Evolutionary conservation across 139 green algal genomes (phyloP).

Genomic region (Yamagishiella unicocca): DNA sequence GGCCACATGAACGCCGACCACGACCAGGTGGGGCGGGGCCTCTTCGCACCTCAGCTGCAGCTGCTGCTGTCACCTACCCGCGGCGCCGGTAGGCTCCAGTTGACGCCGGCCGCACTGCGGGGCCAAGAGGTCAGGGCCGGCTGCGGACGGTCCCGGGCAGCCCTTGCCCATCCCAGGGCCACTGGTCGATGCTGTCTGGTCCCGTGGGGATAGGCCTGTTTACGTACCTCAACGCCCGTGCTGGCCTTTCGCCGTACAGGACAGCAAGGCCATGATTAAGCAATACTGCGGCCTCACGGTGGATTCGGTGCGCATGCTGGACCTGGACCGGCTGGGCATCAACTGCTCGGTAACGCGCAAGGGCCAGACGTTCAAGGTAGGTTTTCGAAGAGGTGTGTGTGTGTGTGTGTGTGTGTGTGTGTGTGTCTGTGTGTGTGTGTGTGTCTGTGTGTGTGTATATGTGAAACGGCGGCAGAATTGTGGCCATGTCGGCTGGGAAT

Average conservation of each 20-base stretch:
- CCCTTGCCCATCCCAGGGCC: too few relatives aligned
- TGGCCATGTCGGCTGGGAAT: not conserved
- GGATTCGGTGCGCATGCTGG: conserved; percentile 68
- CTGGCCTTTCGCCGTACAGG: not conserved
- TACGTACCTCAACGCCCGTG: too few relatives aligned
- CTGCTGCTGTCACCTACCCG: too few relatives aligned
- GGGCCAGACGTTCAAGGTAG: conserved; percentile 49
- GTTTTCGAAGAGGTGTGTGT: not conserved
- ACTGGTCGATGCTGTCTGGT: too few relatives aligned
- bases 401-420: not conserved
- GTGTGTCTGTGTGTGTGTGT: not conserved
- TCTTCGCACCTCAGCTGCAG: too few relatives aligned
- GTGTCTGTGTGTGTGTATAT: not conserved
- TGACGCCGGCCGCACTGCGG: too few relatives aligned
- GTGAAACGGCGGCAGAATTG: not conserved
- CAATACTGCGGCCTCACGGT: conserved; percentile 73
- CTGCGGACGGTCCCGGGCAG: too few relatives aligned
- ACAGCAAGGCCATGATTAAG: conserved; percentile 70
- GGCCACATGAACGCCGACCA: conserved; percentile 91
- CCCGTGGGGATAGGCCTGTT: too few relatives aligned
- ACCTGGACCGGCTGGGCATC: conserved; percentile 83
- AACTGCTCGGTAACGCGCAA: conserved; percentile 34
- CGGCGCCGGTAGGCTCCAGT: too few relatives aligned
- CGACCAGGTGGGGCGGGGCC: conserved; percentile 60
- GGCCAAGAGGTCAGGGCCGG: too few relatives aligned